phyloP scores from a whole-genome alignment of 257 asterid species.

The Fraxinus cuspidata region DNA sequence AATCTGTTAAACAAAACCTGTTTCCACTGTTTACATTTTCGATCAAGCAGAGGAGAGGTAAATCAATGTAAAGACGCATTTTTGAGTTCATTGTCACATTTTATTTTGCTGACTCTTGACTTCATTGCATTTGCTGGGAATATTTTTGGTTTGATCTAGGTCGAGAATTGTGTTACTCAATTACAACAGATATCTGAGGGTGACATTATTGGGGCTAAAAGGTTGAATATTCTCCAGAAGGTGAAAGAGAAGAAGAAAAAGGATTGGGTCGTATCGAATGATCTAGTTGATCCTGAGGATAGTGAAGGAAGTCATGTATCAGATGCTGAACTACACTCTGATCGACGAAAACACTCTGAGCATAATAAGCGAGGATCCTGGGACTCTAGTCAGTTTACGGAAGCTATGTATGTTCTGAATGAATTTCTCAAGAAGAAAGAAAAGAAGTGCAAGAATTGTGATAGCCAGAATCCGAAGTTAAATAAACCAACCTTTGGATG shows the following conservation, averaged over 20 bases:
- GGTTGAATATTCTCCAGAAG: slow-evolving; percentile 25
- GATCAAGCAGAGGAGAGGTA: slow-evolving; percentile 57
- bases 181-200: slow-evolving; percentile 64
- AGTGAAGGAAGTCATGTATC: slow-evolving; percentile 68
- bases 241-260: slow-evolving; percentile 30
- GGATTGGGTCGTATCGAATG: slow-evolving; percentile 29
- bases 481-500: slow-evolving; percentile 87
- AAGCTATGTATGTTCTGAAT: slow-evolving; percentile 63
- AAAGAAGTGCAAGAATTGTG: slow-evolving; percentile 52
- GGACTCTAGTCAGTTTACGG: slow-evolving; percentile 77
- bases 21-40: slow-evolving; percentile 67
- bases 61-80: not conserved
- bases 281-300: slow-evolving; percentile 39
- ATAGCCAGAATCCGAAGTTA: slow-evolving; percentile 54
- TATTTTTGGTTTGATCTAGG: slow-evolving; percentile 41
- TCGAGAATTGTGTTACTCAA: slow-evolving; percentile 53
- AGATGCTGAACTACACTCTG: slow-evolving; percentile 37
- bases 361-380: slow-evolving; percentile 37
- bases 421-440: slow-evolving; percentile 56
- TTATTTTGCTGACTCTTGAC: not conserved
- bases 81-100: slow-evolving; percentile 10
- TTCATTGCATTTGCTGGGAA: slow-evolving; percentile 7
- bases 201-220: slow-evolving; percentile 71
- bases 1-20: slow-evolving; percentile 64
- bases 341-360: slow-evolving; percentile 35